These are phyloP conservation scores for Ustilago hordei DNA, from an alignment of 1,284 basidiomycete genomes.

Conservation along the genomic window DNA sequence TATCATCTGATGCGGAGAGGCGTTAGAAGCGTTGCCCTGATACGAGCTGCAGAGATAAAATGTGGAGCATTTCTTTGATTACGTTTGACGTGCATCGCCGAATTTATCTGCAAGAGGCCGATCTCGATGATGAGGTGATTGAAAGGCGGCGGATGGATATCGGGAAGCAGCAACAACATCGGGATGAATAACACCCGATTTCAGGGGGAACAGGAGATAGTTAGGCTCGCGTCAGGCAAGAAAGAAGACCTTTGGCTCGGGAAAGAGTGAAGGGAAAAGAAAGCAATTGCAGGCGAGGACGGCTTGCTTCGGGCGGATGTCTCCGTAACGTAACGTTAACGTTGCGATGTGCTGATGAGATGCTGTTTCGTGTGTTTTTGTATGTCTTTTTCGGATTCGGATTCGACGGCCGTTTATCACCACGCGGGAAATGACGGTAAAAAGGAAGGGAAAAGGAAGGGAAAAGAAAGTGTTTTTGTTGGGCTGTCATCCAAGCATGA, in stretches of 20 bases:
- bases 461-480: neutral
- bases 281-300: neutral
- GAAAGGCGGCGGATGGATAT: neutral
- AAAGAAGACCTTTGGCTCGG: neutral
- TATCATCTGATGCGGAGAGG: neutral
- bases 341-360: neutral
- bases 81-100: constrained; percentile 27
- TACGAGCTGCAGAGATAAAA: neutral
- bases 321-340: constrained; percentile 7
- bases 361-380: too few relatives aligned
- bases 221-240: neutral
- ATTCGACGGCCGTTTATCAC: constrained; percentile 26
- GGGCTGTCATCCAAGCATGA: neutral
- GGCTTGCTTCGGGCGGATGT: constrained; percentile 21
- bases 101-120: constrained; percentile 13
- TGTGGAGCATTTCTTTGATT: neutral
- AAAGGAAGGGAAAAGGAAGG: neutral
- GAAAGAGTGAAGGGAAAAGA: neutral
- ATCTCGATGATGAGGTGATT: constrained; percentile 16
- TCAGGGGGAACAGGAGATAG: neutral
- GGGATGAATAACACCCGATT: neutral
- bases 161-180: neutral
- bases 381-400: constrained; percentile 29
- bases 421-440: constrained; percentile 13
- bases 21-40: neutral